phyloP scores from a whole-genome alignment of 768 basidiomycete species.

The Leccinum truebloodii region DNA sequence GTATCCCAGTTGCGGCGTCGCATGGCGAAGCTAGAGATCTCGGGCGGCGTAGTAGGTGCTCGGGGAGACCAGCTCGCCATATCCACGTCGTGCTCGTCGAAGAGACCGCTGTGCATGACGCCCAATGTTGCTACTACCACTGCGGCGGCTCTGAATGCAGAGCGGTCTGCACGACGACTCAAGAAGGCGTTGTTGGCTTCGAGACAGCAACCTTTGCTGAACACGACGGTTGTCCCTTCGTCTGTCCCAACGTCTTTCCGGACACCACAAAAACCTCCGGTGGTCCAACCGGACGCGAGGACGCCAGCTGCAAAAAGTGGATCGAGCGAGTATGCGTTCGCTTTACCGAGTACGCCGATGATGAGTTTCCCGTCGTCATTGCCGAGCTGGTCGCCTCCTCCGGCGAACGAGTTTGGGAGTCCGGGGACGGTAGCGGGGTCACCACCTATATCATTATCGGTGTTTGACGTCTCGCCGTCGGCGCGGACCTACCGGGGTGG shows the following conservation, averaged over 20 bases:
- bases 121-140: slow-evolving; percentile 73
- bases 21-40: slow-evolving; percentile 50
- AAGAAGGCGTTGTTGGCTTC: slow-evolving; percentile 65
- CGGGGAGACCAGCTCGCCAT: slow-evolving; percentile 49
- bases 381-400: slow-evolving; percentile 25
- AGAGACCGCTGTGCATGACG: slow-evolving; percentile 47
- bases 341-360: slow-evolving; percentile 21
- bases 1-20: slow-evolving; percentile 53
- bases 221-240: slow-evolving; percentile 45
- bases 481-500: slow-evolving; percentile 20
- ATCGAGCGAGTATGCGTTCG: slow-evolving; percentile 1
- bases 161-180: slow-evolving; percentile 68
- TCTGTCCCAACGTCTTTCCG: slow-evolving; percentile 27
- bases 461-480: slow-evolving; percentile 21
- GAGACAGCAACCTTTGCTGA: slow-evolving; percentile 67
- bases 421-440: not conserved
- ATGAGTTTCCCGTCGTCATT: slow-evolving; percentile 28
- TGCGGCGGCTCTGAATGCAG: slow-evolving; percentile 80
- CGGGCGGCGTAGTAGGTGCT: slow-evolving; percentile 17
- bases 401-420: slow-evolving; percentile 19
- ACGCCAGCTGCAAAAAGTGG: slow-evolving; percentile 1
- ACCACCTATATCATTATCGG: not conserved
- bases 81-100: slow-evolving; percentile 36
- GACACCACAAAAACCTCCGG: slow-evolving; percentile 30
- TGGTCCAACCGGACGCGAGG: slow-evolving; percentile 7